These are phyloP conservation scores for Fusarium sp. DNA, from an alignment of 2,329 filamentous ascomycete genomes.

Conservation along the genomic window DNA sequence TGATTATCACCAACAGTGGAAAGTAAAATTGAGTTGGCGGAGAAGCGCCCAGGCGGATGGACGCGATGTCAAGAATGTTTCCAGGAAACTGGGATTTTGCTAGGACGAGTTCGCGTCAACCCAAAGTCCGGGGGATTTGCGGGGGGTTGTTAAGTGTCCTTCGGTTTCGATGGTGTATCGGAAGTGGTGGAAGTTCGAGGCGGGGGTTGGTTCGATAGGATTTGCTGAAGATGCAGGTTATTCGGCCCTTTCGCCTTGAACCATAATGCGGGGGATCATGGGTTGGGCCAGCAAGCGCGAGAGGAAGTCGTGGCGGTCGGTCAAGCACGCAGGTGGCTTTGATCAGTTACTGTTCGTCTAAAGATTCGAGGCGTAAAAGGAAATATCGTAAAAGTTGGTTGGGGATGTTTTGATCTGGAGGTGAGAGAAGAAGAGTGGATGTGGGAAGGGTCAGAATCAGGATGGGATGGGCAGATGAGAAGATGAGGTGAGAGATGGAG, in stretches of 20 bases:
- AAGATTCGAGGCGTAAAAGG: background rate
- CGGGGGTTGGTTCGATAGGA: slow-evolving; percentile 29
- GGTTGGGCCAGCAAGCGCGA: slow-evolving; percentile 23
- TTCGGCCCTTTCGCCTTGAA: slow-evolving; percentile 51
- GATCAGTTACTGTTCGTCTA: background rate
- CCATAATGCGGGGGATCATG: slow-evolving; percentile 46
- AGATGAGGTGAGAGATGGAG: slow-evolving; percentile 36
- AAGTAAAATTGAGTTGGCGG: slow-evolving; percentile 24
- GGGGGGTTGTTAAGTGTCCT: slow-evolving; percentile 40
- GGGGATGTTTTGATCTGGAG: slow-evolving; percentile 1
- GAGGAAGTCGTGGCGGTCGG: slow-evolving; percentile 8
- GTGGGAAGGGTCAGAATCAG: slow-evolving; percentile 22
- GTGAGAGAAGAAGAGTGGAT: slow-evolving; percentile 27
- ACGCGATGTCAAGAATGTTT: slow-evolving; percentile 7
- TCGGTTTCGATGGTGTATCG: background rate
- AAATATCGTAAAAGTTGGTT: background rate
- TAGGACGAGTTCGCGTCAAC: slow-evolving; percentile 22
- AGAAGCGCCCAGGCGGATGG: background rate
- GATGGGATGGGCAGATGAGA: slow-evolving; percentile 25
- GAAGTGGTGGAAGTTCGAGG: background rate
- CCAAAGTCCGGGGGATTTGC: slow-evolving; percentile 46
- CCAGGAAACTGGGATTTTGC: slow-evolving; percentile 2
- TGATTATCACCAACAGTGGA: slow-evolving; percentile 13
- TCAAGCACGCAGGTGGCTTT: background rate
- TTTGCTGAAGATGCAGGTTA: slow-evolving; percentile 47